Conservation (phyloP, 805 yeast species). For the Cyberlindnera maritima region DNA sequence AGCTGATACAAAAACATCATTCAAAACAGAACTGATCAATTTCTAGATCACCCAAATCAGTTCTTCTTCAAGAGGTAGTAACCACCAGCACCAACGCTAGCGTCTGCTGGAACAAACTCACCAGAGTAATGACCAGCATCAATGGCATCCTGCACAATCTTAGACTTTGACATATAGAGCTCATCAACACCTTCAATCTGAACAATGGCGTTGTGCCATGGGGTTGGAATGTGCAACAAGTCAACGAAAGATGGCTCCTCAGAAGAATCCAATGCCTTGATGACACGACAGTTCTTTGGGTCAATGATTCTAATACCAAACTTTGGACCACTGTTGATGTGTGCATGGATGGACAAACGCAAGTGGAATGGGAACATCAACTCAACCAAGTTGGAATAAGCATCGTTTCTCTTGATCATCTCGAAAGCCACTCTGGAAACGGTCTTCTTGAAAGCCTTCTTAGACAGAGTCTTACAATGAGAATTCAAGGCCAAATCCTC, state of each 20-base stretch:
- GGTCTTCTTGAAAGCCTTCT: constrained; percentile 43
- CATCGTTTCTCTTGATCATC: constrained; percentile 64
- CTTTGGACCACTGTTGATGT: constrained; percentile 57
- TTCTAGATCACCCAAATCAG: too few species aligned
- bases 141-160: constrained; percentile 35
- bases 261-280: constrained; percentile 37
- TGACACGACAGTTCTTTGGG: constrained; percentile 41
- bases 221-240: constrained; percentile 60
- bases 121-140: constrained; percentile 5
- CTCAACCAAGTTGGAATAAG: constrained; percentile 61
- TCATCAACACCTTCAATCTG: constrained; percentile 35
- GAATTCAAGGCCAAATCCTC: constrained; percentile 49
- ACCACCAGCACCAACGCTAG: constrained; percentile 1
- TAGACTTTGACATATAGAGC: constrained; percentile 35
- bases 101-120: background rate
- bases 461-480: constrained; percentile 37
- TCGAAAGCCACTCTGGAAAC: constrained; percentile 57
- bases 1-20: background rate
- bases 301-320: constrained; percentile 52
- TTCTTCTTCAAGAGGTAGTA: constrained; percentile 1
- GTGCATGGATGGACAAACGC: constrained; percentile 61
- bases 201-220: constrained; percentile 61
- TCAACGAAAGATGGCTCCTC: constrained; percentile 47
- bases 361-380: constrained; percentile 56
- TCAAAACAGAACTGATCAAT: too few species aligned